Percentiles rank a stretch among this genome's conserved stretches.
Evolutionary conservation across 2,329 filamentous ascomycete genomes (phyloP).

Genomic region (Botrytis byssoidea): DNA sequence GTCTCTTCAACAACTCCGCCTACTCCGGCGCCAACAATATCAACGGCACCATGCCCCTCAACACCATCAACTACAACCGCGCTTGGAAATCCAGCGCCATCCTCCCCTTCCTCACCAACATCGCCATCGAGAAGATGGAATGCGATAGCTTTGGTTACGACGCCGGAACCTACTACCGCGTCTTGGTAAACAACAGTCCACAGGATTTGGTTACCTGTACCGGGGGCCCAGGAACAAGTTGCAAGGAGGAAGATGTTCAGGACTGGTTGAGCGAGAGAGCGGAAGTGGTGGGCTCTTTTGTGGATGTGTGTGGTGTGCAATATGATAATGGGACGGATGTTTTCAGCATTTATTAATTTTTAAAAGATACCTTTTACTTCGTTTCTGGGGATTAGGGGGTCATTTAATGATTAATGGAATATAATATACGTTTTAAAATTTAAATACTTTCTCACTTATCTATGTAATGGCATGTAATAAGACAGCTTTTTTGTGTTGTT

Average conservation of each 20-base stretch:
- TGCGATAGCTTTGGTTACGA: conserved; percentile 51
- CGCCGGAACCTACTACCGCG: conserved; percentile 47
- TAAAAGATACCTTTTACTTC: background rate
- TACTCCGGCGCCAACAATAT: conserved; percentile 47
- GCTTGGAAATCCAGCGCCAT: conserved; percentile 52
- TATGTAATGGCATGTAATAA: background rate
- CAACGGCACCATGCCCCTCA: conserved; percentile 51
- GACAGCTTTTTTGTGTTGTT: background rate
- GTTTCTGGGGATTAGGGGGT: background rate
- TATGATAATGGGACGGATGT: conserved; percentile 33
- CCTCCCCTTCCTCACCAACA: conserved; percentile 53
- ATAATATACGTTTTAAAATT: background rate
- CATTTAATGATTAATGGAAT: background rate
- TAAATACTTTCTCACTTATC: background rate
- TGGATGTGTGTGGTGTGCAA: conserved; percentile 42
- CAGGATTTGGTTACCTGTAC: conserved; percentile 49
- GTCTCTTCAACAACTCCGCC: conserved; percentile 54
- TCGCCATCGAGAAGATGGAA: conserved; percentile 53
- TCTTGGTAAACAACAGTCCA: conserved; percentile 51
- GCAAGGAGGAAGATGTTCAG: conserved; percentile 26
- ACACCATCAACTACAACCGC: conserved; percentile 49
- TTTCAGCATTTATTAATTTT: conserved; percentile 30
- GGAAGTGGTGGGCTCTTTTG: conserved; percentile 45
- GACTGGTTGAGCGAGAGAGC: conserved; percentile 29
- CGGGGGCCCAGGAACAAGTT: conserved; percentile 51